These are phyloP conservation scores for Linnemannia zychae DNA, from an alignment of 192 early-diverging fungal species.

Conservation along the genomic window DNA sequence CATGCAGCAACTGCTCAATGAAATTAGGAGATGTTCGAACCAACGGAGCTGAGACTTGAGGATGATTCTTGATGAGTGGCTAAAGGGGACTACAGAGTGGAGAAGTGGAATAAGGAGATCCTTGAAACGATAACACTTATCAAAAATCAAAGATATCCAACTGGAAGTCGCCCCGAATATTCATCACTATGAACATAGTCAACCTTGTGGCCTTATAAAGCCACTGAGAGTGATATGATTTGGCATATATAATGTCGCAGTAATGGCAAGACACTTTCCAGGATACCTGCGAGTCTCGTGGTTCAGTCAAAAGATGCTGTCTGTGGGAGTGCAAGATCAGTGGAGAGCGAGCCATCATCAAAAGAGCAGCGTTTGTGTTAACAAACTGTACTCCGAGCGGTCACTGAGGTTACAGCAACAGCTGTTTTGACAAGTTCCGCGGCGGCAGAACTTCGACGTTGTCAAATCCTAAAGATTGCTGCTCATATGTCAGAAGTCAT, in stretches of 20 bases:
- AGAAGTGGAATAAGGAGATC: constrained; percentile 17
- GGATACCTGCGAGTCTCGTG: constrained; percentile 22
- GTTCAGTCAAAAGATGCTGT: too few species aligned
- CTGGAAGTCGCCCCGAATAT: constrained; percentile 19
- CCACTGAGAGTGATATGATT: constrained; percentile 8
- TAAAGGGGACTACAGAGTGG: constrained; percentile 5
- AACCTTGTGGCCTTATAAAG: constrained; percentile 15
- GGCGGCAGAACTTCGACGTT: too few species aligned
- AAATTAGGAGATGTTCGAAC: constrained; percentile 12
- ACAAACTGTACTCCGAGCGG: too few species aligned
- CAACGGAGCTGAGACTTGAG: constrained; percentile 11
- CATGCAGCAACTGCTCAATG: constrained; percentile 16
- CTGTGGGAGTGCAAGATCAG: too few species aligned
- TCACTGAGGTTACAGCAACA: too few species aligned
- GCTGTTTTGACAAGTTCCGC: too few species aligned
- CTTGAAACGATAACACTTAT: constrained; percentile 8
- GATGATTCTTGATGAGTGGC: background rate
- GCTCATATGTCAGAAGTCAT: too few species aligned
- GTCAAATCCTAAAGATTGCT: too few species aligned
- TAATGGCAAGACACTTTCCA: constrained; percentile 16
- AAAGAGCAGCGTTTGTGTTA: too few species aligned
- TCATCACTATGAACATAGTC: constrained; percentile 19
- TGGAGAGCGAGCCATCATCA: too few species aligned
- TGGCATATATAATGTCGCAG: constrained; percentile 16
- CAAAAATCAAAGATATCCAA: constrained; percentile 18